Base-by-base conservation (phyloP, 805 yeast genomes). In the Ogataea degrootiae region DNA sequence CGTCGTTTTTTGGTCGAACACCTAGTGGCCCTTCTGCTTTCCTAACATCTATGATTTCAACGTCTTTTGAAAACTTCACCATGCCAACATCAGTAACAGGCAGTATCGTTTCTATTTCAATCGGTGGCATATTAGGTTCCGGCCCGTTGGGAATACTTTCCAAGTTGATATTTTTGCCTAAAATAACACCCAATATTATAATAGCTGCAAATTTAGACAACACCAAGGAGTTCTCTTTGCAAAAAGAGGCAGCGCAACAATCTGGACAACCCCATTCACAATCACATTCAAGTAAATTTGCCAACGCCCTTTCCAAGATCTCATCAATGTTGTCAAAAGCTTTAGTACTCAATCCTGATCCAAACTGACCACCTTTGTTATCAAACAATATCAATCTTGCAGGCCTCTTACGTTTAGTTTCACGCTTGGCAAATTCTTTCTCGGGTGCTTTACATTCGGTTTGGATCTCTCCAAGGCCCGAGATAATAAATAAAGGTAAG, bases 361-460 rank as follows among this genome's bases (percentile, higher is more conserved):
- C 96, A 40, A 73, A 70, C 46, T 74, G 74, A 1, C 96, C 96
- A 11, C 96, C 96, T 58, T 83, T 81, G 1, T 88, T 75, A 63
- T 94, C 98, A 60, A 82, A 82, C 55, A 94, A 86, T 1, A 91
- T 80, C 43, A 94, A 68, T 45, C 99, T 71, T 0, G 96, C 96
- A 0, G 98, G 98, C 38, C 99, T 69, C 47, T 77, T 79, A 37
- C 99, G 70, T 16, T 67, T 65, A 0, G 92, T 76, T 59, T 86
- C 86, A 29, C 89, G 67, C 42, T 76, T 75, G 1, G 96, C 87
- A 72, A 92, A 87, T 61, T 94, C 99, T 58, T 94, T 94, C 54
- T 90, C 96, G 0, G 99, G 97, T 0, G 98, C 97, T 59, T 94
- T 94, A 66, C 99, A 94, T 65, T 94, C 99, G 0, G 98, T 88